Conservation (phyloP, 73 alveolate genomes). For the Halteria grandinella region DNA sequence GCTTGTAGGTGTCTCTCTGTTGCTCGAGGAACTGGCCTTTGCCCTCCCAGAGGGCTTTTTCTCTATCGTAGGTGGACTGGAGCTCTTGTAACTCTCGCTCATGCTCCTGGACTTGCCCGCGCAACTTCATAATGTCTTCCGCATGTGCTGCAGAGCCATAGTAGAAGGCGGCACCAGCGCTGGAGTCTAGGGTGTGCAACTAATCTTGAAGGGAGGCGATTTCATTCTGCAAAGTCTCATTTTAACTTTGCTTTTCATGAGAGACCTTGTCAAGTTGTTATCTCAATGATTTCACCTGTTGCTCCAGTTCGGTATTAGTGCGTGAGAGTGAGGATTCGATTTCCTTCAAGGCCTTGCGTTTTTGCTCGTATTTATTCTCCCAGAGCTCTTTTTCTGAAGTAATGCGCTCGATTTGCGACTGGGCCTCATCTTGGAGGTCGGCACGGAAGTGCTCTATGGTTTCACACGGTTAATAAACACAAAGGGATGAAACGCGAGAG, state of each 20-base stretch:
- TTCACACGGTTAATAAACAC: too few species aligned
- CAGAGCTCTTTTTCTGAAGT: constrained; percentile 59
- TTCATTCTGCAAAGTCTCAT: constrained; percentile 43
- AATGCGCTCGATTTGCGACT: constrained; percentile 30
- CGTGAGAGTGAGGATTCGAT: constrained; percentile 52
- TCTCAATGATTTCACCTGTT: constrained; percentile 42
- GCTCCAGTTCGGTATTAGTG: constrained; percentile 29
- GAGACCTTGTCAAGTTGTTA: constrained; percentile 36
- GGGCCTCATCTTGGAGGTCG: constrained; percentile 50
- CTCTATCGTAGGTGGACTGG: constrained; percentile 75
- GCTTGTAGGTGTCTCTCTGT: constrained; percentile 72
- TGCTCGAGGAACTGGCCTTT: constrained; percentile 77
- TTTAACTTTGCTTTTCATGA: constrained; percentile 54
- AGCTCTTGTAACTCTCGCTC: constrained; percentile 75
- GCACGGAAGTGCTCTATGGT: constrained; percentile 49
- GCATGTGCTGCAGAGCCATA: constrained; percentile 59
- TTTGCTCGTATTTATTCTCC: constrained; percentile 66
- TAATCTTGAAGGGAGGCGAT: constrained; percentile 19
- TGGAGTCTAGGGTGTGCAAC: constrained; percentile 46
- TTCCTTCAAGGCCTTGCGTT: constrained; percentile 67
- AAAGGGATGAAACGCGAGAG: too few species aligned
- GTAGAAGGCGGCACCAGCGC: constrained; percentile 72
- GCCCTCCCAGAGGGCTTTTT: constrained; percentile 87
- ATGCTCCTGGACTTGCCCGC: constrained; percentile 57
- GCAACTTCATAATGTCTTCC: constrained; percentile 52